Percentiles rank a stretch among this genome's conserved stretches.
These are phyloP conservation scores for Talaromyces atroroseus DNA, from an alignment of 2,329 filamentous ascomycete genomes.

Conservation along the genomic window DNA sequence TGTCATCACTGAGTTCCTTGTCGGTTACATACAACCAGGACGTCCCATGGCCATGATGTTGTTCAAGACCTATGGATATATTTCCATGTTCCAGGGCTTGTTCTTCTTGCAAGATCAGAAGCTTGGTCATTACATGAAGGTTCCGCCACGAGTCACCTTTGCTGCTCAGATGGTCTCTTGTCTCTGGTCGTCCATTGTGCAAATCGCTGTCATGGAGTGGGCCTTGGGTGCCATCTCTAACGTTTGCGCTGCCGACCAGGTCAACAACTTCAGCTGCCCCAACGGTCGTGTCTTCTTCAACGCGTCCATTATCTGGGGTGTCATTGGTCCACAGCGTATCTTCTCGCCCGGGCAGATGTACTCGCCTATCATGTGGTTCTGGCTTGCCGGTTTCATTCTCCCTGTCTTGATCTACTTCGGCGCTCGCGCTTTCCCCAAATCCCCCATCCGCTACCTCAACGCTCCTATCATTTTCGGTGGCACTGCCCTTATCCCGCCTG, in stretches of 20 bases:
- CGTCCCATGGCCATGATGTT: slow-evolving; percentile 69
- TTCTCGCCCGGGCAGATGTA: slow-evolving; percentile 62
- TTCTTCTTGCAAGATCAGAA: slow-evolving; percentile 63
- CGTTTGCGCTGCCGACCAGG: slow-evolving; percentile 57
- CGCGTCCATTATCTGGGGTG: slow-evolving; percentile 66
- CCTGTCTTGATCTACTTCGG: slow-evolving; percentile 59
- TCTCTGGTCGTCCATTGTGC: slow-evolving; percentile 47
- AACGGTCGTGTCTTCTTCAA: slow-evolving; percentile 60
- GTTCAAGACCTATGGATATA: slow-evolving; percentile 69
- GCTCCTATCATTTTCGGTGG: slow-evolving; percentile 65
- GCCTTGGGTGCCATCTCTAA: slow-evolving; percentile 52
- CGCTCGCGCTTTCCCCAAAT: slow-evolving; percentile 58
- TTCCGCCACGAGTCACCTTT: slow-evolving; percentile 49
- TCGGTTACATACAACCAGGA: slow-evolving; percentile 68
- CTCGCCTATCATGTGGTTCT: slow-evolving; percentile 62
- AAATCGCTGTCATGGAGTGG: slow-evolving; percentile 44
- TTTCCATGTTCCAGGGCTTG: slow-evolving; percentile 61
- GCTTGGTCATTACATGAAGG: slow-evolving; percentile 62
- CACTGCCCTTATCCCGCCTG: slow-evolving; percentile 59
- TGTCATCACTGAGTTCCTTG: slow-evolving; percentile 66
- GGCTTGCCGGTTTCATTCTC: slow-evolving; percentile 59
- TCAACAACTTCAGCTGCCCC: slow-evolving; percentile 57
- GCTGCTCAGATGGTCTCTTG: slow-evolving; percentile 47
- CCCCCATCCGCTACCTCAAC: slow-evolving; percentile 60
- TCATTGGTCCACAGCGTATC: slow-evolving; percentile 65